Percentiles rank a stretch among this genome's conserved stretches.
phyloP scores from a whole-genome alignment of 345 rosid species.

The Salix purpurea region DNA sequence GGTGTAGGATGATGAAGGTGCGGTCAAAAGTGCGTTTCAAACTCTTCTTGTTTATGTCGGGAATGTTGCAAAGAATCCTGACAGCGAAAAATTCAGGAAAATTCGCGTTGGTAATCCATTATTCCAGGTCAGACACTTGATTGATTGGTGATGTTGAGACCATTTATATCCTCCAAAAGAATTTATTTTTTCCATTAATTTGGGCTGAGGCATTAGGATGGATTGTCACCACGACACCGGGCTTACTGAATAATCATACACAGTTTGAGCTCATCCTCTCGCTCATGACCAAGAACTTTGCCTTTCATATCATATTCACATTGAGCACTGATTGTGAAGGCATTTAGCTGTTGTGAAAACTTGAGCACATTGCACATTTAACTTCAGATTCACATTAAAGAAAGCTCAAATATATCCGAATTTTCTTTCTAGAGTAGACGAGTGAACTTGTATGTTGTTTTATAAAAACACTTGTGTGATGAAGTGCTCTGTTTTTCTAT shows the following conservation, averaged over 20 bases:
- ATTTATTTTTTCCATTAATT: neutral
- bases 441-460: neutral
- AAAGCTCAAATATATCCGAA: neutral
- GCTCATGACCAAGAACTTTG: too few relatives aligned
- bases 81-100: constrained; percentile 62
- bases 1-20: constrained; percentile 50
- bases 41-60: constrained; percentile 63
- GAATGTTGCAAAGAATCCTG: constrained; percentile 53
- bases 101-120: constrained; percentile 55
- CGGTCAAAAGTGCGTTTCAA: constrained; percentile 55
- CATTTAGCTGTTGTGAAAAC: neutral
- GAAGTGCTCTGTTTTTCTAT: neutral
- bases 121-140: constrained; percentile 43
- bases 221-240: neutral
- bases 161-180: neutral
- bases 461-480: neutral
- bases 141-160: neutral
- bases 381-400: neutral
- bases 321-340: neutral
- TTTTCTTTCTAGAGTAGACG: neutral
- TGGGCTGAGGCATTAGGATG: neutral
- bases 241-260: too few relatives aligned
- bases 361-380: too few relatives aligned
- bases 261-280: too few relatives aligned
- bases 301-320: neutral